Conservation (phyloP, 2,329 filamentous ascomycete genomes). For the Coniochaeta hoffmannii region DNA sequence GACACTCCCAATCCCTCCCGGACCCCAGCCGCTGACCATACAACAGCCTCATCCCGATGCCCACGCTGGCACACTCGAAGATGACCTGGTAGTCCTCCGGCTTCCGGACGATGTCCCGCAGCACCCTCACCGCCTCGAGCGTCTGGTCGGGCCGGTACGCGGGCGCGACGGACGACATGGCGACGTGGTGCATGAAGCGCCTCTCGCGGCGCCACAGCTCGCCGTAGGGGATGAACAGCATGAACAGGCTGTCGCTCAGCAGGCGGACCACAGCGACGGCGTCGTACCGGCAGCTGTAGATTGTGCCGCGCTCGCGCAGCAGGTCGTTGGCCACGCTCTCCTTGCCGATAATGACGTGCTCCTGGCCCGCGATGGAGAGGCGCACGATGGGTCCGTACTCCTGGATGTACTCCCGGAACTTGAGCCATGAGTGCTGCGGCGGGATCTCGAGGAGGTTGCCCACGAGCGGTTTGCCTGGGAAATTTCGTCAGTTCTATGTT, state of each 20-base stretch:
- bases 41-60: slow-evolving; percentile 30
- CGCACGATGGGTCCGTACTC: slow-evolving; percentile 2
- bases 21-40: slow-evolving; percentile 27
- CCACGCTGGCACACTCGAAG: slow-evolving; percentile 31
- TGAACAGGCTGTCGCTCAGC: slow-evolving; percentile 18
- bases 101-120: slow-evolving; percentile 23
- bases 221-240: slow-evolving; percentile 22
- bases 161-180: slow-evolving; percentile 20
- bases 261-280: slow-evolving; percentile 25
- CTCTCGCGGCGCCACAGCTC: slow-evolving; percentile 9
- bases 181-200: slow-evolving; percentile 20
- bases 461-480: slow-evolving; percentile 11
- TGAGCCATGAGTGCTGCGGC: slow-evolving; percentile 28
- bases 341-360: slow-evolving; percentile 27
- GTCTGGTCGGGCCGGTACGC: slow-evolving; percentile 22
- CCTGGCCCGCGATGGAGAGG: slow-evolving; percentile 12
- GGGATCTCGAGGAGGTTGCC: slow-evolving; percentile 28
- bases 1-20: slow-evolving; percentile 22
- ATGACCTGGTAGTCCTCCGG: slow-evolving; percentile 27
- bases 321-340: slow-evolving; percentile 33
- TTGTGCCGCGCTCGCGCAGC: slow-evolving; percentile 28
- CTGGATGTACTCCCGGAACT: slow-evolving; percentile 28
- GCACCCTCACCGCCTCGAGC: slow-evolving; percentile 20
- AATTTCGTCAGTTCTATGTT: background rate
- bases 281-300: slow-evolving; percentile 28